Evolutionary conservation across 2,329 filamentous ascomycete species (phyloP), one percentile per base, ranked within the genome.

Genomic region (Colletotrichum destructivum): DNA sequence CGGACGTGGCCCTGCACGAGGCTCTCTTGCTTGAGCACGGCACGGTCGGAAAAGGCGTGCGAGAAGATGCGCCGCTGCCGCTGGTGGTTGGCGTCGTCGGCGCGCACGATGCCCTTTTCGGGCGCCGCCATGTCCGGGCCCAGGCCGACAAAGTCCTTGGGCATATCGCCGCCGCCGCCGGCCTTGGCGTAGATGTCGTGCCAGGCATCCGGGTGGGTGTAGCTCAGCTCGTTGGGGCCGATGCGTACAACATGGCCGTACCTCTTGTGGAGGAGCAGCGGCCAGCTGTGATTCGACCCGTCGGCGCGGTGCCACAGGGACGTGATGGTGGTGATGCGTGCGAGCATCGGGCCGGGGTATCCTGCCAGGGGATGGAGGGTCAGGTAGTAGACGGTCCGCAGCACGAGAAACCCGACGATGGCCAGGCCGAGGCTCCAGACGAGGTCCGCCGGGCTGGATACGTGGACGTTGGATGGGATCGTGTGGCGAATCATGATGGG

Each of bases 1-100:
- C 64, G 64, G 9, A 71, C 69, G 57, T 81, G 78, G 1, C 64
- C 59, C n/a, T 57, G 54, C 23, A 82, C 77, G 21, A 79, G 69
- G 2, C 75, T 72, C 66, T 81, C 76, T 55, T 82, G 79, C 11
- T 76, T 76, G 49, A 74, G 74, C 76, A 83, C 74, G 63, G 78
- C 66, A 66, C 75, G 69, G 16, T 78, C 74, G 18, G 75, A 74
- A 73, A 82, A 82, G 40, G 76, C 80, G 42, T 77, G 79, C 0
- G 70, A 75, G 38, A 82, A 73, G 49, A 72, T 51, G 23, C 72
- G 74, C 7, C 79, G 73, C 38, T 71, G 69, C n/a, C 69, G 59
- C 21, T 68, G 64, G 51, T 71, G 69, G 26, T 60, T 26, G 35
- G 51, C 35, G 21, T 71, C 69, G 26, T 68, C 69, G 26, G 69